A percentile compares a stretch with the other conserved stretches of the same genome.
phyloP scores from a whole-genome alignment of 164 flowering plant species.

The Macadamia integrifolia region DNA sequence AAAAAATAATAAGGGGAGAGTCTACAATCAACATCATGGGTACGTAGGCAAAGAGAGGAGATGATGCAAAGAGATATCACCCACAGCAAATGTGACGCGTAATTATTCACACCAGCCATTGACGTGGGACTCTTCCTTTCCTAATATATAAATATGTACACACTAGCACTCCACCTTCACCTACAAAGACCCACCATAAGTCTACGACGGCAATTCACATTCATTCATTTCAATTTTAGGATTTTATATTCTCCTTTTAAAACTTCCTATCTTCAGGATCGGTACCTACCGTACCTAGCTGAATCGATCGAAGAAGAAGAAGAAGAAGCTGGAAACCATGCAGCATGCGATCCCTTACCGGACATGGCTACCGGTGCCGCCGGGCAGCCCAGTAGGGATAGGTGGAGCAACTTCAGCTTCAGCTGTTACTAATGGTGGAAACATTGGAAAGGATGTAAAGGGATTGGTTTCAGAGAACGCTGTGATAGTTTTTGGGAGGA shows the following conservation, averaged over 20 bases:
- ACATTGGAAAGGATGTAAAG: conserved; percentile 6
- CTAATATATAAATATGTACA: not conserved
- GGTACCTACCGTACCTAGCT: not conserved
- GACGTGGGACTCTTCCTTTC: conserved; percentile 12
- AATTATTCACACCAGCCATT: conserved; percentile 17
- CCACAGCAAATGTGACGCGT: conserved; percentile 16
- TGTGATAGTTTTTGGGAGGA: conserved; percentile 49
- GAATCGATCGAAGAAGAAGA: too few species aligned
- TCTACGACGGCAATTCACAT: conserved; percentile 1
- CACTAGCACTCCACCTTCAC: not conserved
- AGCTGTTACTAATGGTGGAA: not conserved
- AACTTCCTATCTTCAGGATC: not conserved
- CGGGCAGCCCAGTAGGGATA: not conserved
- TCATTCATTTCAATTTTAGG: not conserved
- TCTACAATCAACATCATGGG: not conserved
- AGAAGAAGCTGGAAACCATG: conserved; percentile 16
- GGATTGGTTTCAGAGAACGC: conserved; percentile 53
- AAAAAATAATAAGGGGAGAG: not conserved
- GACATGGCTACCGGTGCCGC: conserved; percentile 26
- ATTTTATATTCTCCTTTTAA: too few species aligned
- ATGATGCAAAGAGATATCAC: conserved; percentile 9
- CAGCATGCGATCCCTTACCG: conserved; percentile 58
- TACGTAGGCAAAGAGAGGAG: not conserved
- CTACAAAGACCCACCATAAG: not conserved
- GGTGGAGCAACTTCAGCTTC: not conserved